Evolutionary conservation across 169 alveolate species (phyloP), one percentile per base, ranked within the genome.

Genomic region (Perkinsus olseni): DNA sequence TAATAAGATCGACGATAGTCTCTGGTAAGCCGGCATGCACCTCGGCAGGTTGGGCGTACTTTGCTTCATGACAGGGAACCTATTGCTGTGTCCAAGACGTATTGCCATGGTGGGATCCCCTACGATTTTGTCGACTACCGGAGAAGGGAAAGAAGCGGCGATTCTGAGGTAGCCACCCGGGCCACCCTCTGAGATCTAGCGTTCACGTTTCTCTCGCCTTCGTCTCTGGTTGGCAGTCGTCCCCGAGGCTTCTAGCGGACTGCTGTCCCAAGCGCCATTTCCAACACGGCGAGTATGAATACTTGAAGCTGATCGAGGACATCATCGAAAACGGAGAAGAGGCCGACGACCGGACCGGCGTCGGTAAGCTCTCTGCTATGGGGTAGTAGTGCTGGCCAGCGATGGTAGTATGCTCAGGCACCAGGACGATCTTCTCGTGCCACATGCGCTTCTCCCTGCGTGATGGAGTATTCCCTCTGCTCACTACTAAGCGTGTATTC

Each of bases 401-500:
- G 11, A 11, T 6, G 50, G 50, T 40, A 3, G n/a, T 93, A 94
- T 91, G 48, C 50, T 93, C 94, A 28, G 99, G 99, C 40, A 97
- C 98, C n/a, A 92, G 95, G 48, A 94, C 98, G 90, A 95, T 97
- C 93, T 99, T 98, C 94, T 99, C 99, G 13, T 96, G 97, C 92
- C 96, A 96, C 94, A 98, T 99, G 99, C 98, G 99, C 91, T 99
- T 96, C 94, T 98, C 98, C 95, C 96, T 99, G 38, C 93, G 95
- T 38, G 95, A 98, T 93, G 95, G 98, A 37, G 82, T 62, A 1
- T 99, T 98, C 95, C 99, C 99, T 10, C 95, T 99, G 50, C 96
- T 99, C 39, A 99, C 99, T 34, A 99, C 99, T 6, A 99, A 99
- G 94, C 97, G 97, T 91, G 99, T 98, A 37, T 98, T 98, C 94